A percentile compares a stretch with the other conserved stretches of the same genome.
Evolutionary conservation across 768 basidiomycete genomes (phyloP).

Genomic region (Mycena filopes): DNA sequence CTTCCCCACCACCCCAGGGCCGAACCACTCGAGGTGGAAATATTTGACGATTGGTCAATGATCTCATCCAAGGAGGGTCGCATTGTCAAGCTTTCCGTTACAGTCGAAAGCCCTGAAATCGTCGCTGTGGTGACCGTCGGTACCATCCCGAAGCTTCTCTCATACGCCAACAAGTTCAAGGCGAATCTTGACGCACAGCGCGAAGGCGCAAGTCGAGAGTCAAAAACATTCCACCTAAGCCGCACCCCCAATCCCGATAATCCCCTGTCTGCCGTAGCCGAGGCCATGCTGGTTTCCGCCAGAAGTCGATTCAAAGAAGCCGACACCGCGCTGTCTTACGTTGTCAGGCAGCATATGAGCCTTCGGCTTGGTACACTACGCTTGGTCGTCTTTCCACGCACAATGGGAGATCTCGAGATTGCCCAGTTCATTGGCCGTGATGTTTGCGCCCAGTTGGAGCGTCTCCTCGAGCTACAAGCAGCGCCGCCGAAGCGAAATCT

Average conservation of each 20-base stretch:
- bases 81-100: slow-evolving; percentile 78
- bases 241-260: slow-evolving; percentile 81
- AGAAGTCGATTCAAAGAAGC: slow-evolving; percentile 76
- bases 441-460: slow-evolving; percentile 76
- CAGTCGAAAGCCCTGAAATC: slow-evolving; percentile 75
- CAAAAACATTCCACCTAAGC: slow-evolving; percentile 78
- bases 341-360: slow-evolving; percentile 79
- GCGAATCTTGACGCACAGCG: slow-evolving; percentile 78
- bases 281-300: slow-evolving; percentile 83
- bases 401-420: slow-evolving; percentile 80
- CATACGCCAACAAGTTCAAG: slow-evolving; percentile 79
- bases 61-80: slow-evolving; percentile 55
- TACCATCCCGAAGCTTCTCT: slow-evolving; percentile 81
- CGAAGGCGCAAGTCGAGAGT: slow-evolving; percentile 82
- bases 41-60: slow-evolving; percentile 85
- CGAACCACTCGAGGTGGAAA: slow-evolving; percentile 78
- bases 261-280: slow-evolving; percentile 85
- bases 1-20: slow-evolving; percentile 58
- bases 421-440: slow-evolving; percentile 78
- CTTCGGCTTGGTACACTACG: slow-evolving; percentile 73
- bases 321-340: slow-evolving; percentile 66
- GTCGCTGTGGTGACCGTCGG: slow-evolving; percentile 75
- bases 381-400: slow-evolving; percentile 81
- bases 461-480: slow-evolving; percentile 63
- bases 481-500: slow-evolving; percentile 70